Base-by-base conservation (phyloP, 129 eudicot genomes). In the Gnaphalium uliginosum region DNA sequence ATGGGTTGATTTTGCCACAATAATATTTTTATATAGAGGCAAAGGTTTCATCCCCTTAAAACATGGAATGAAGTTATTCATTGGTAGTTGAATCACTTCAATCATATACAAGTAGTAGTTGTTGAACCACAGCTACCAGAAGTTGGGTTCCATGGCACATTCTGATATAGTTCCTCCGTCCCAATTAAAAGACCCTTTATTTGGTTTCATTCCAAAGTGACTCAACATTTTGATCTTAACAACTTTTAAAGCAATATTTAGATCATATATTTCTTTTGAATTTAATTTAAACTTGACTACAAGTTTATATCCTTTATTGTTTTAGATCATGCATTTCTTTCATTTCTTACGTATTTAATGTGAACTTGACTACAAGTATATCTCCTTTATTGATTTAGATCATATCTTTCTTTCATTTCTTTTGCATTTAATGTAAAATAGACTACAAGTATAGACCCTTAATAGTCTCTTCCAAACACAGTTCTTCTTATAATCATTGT, bases 11-110 rank as follows among this genome's bases (percentile, higher is more conserved):
- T 2, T 58, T 27, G 22, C 68, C 39, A 62, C 68, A 14, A 18
- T 71, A 53, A 17, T 46, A 41, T 48, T 48, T 14, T 50, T 8
- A 67, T 4, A 15, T 8, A 35, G 25, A 43, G 13, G 41, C 23
- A 50, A 4, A 23, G 32, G 18, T 61, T 61, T 61, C 26, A 25
- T 26, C 33, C 32, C 33, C 33, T 61, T 62, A 3, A 60, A 43
- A 60, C 61, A 24, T 69, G 33, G 32, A 43, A 3, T 69, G 59
- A 25, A 23, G 73, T 46, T 23, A 69, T 46, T 69, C 37, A 69
- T 71, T 53, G 51, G 65, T 71, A 71, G 76, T 56, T 72, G 75
- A 72, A 72, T 54, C 50, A 56, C 51, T 54, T 71, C n/a, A 30
- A 21, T 71, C 10, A 54, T 71, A 21, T 29, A n/a, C n/a, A 53